Base-by-base conservation (phyloP, 2,329 filamentous ascomycete species). In the Lachnellula subtilissima region DNA sequence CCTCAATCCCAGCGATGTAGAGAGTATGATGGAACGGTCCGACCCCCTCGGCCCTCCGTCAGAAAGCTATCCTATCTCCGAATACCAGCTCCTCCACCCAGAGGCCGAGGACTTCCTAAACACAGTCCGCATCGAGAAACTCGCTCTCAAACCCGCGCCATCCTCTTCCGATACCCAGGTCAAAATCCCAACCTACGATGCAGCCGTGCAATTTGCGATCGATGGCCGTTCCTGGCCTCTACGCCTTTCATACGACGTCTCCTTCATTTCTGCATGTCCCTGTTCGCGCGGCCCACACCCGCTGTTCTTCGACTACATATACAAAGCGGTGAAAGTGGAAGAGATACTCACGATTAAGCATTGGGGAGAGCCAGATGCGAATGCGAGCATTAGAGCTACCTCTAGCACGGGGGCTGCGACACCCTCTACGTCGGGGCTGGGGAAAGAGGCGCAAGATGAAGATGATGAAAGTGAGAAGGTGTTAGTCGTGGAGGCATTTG, bases 261-360 rank as follows among this genome's bases (percentile, higher is more conserved):
- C 76, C n/a, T 88, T 87, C 67, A 74, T 88, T 50, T 76, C 74
- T n/a, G 83, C 83, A 1, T 86, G 81, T 76, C 83, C 85, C 6
- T 88, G 85, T 69, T 76, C 76, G 0, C 75, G 78, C 25, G 84
- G 84, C 0, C 85, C 85, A 12, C 85, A 88, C 69, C 84, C 86
- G 6, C 76, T 91, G 5, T 91, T 88, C 71, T 87, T 85, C 68
- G 87, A 89, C 68, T 91, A 89, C 67, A 73, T 76, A 4, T 85
- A 84, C 67, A 76, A 76, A 50, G 71, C 76, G 1, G 78, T 87
- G 40, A 76, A 78, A 52, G 84, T 81, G 1, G 85, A 89, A 65
- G 79, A 86, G 61, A 76, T 91, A 4, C 79, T 89, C 17, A 76
- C 79, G 39, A 79, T 90, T 48, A 74, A 79, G 36, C 81, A 89